A percentile compares a stretch with the other conserved stretches of the same genome.
Conservation (phyloP, 495 filamentous ascomycete genomes). For the Cudoniella acicularis region DNA sequence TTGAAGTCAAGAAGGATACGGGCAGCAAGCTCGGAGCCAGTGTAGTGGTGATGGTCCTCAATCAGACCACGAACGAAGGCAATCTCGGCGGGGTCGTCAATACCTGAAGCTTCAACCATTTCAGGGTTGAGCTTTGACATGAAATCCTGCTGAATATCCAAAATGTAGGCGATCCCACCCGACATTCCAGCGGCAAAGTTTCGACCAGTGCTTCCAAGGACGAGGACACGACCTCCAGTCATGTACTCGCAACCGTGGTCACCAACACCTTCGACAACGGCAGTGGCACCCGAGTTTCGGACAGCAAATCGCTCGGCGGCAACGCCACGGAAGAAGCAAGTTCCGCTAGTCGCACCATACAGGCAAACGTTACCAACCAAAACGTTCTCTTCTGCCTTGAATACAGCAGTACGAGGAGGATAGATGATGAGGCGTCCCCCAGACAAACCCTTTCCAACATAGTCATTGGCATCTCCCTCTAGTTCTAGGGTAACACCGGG, state of each 20-base stretch:
- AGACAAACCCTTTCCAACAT: slow-evolving; percentile 96
- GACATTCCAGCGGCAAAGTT: slow-evolving; percentile 99
- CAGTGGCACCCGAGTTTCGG: slow-evolving; percentile 94
- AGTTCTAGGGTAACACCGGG: slow-evolving; percentile 95
- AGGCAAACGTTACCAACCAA: slow-evolving; percentile 96
- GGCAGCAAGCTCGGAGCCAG: slow-evolving; percentile 93
- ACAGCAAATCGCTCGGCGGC: slow-evolving; percentile 98
- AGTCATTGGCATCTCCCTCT: slow-evolving; percentile 97
- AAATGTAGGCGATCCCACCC: slow-evolving; percentile 94
- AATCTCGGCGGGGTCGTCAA: slow-evolving; percentile 90
- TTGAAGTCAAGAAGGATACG: slow-evolving; percentile 96
- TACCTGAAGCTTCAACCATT: slow-evolving; percentile 90
- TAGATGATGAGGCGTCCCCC: slow-evolving; percentile 96
- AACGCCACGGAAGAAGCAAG: slow-evolving; percentile 96
- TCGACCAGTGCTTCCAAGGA: slow-evolving; percentile 90
- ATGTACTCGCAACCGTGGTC: slow-evolving; percentile 99
- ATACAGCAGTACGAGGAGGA: slow-evolving; percentile 87
- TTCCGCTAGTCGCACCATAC: slow-evolving; percentile 91
- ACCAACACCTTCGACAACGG: slow-evolving; percentile 95
- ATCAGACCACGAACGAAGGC: slow-evolving; percentile 91
- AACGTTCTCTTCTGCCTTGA: slow-evolving; percentile 97
- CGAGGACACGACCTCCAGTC: slow-evolving; percentile 92
- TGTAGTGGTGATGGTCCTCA: slow-evolving; percentile 99
- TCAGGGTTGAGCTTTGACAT: slow-evolving; percentile 93
- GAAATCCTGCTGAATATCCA: slow-evolving; percentile 92